Evolutionary conservation across 1,139 yeast genomes (phyloP).

Genomic region (Torulaspora pretoriensis): DNA sequence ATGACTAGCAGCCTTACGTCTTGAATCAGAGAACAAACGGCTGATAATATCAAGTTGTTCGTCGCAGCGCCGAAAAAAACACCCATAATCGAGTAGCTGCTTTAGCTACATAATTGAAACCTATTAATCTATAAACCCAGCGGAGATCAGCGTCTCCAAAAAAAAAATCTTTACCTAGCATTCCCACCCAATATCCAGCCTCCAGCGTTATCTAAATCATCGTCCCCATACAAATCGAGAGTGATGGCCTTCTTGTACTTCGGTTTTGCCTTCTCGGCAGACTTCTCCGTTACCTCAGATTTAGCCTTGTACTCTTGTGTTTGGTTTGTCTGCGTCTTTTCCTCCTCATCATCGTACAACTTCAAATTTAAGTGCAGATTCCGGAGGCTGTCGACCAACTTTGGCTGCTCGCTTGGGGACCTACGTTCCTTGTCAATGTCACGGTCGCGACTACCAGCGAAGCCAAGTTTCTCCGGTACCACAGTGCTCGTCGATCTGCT

Average conservation of each 20-base stretch:
- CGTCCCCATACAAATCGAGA: conserved; percentile 31
- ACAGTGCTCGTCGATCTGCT: conserved; percentile 14
- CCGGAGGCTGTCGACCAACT: conserved; percentile 5
- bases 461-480: conserved; percentile 7
- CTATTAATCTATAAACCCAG: conserved; percentile 4
- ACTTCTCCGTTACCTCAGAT: conserved; percentile 9
- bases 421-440: conserved; percentile 5
- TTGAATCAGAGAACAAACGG: background rate
- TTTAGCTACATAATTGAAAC: conserved; percentile 2
- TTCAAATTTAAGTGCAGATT: conserved; percentile 17
- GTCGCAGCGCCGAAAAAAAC: background rate
- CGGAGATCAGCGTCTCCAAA: background rate
- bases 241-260: conserved; percentile 29
- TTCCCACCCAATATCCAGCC: conserved; percentile 34
- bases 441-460: conserved; percentile 1
- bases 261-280: conserved; percentile 15
- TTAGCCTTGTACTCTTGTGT: too few relatives aligned
- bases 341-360: conserved; percentile 21
- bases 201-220: conserved; percentile 23
- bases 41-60: background rate
- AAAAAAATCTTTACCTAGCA: conserved; percentile 10
- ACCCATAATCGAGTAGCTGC: conserved; percentile 1
- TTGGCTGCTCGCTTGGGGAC: conserved; percentile 1
- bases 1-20: too few relatives aligned
- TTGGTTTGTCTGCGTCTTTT: background rate